Evolutionary conservation across 306 rosid species (phyloP), one percentile per base, ranked within the genome.

Genomic region (Abrus precatorius): DNA sequence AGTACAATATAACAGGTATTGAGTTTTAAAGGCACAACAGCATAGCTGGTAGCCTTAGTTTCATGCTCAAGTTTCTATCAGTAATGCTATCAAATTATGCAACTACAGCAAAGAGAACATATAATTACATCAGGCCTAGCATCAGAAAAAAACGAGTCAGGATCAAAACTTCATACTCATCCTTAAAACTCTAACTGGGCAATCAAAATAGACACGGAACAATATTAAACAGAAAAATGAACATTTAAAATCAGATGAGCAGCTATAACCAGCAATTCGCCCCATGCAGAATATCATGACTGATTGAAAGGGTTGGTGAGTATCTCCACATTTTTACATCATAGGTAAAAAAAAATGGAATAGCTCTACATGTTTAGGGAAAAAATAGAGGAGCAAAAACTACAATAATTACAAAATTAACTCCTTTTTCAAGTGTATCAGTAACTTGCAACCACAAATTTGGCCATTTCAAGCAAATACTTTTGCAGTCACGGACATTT

Each of bases 61-160:
- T 66, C 29, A 54, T 12, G 53, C 1, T 14, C 9, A n/a, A 59
- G 27, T 52, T 60, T 28, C 74, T 50, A 28, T 32, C 49, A 62
- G 9, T 4, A 82, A 82, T 47, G 41, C 59, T 20, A 40, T 69
- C 41, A 2, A 68, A 68, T 59, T 29, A 68, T 10, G 66, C 61
- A 69, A 12, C 48, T 28, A 14, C 28, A 27, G 43, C 27, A 60
- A 5, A 53, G 4, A 62, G 54, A 52, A 50, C 14, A 63, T 9
- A 63, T 9, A 63, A 43, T 67, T 47, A 59, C 55, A 33, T 8
- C 78, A 71, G 55, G 59, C 49, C 49, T 12, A 29, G 50, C 55
- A 62, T 30, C 11, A 33, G 3, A 3, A 20, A 47, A 11, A 32
- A 50, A 56, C 38, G 44, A 69, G 44, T 36, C 28, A 75, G 47